A percentile compares a stretch with the other conserved stretches of the same genome.
These are phyloP conservation scores for Wallacemonas sp. DNA, from an alignment of 208 protist species.

Conservation along the genomic window DNA sequence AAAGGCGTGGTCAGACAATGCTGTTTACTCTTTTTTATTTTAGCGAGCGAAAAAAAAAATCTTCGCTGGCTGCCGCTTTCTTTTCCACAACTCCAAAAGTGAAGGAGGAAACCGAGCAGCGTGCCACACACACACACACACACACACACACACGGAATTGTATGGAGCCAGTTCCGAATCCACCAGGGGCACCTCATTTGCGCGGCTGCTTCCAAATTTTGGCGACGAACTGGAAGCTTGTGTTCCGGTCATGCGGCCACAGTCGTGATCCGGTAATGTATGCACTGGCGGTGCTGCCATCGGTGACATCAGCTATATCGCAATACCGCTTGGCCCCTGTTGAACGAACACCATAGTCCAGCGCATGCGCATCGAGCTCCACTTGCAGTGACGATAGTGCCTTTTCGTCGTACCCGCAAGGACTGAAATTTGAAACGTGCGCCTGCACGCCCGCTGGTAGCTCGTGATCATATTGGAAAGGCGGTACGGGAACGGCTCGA, in stretches of 20 bases:
- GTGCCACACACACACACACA: no score
- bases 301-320: neutral
- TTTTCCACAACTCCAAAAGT: no score
- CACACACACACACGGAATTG: no score
- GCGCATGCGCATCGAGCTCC: conserved; percentile 20
- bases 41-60: no score
- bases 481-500: neutral
- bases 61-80: no score
- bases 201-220: conserved; percentile 70
- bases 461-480: conserved; percentile 31
- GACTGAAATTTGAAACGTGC: neutral
- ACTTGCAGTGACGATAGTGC: conserved; percentile 16
- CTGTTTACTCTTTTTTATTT: no score
- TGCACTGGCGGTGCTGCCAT: no score
- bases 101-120: no score
- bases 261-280: conserved; percentile 46
- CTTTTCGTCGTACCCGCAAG: neutral
- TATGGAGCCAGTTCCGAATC: no score
- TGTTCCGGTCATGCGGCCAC: conserved; percentile 54
- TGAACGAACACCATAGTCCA: conserved; percentile 31
- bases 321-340: conserved; percentile 18
- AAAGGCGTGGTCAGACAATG: no score
- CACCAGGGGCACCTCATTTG: no score
- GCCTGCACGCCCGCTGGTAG: neutral
- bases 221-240: conserved; percentile 83